These are phyloP conservation scores for Cucurbita pepo DNA, from an alignment of 306 rosid species.

Conservation along the genomic window DNA sequence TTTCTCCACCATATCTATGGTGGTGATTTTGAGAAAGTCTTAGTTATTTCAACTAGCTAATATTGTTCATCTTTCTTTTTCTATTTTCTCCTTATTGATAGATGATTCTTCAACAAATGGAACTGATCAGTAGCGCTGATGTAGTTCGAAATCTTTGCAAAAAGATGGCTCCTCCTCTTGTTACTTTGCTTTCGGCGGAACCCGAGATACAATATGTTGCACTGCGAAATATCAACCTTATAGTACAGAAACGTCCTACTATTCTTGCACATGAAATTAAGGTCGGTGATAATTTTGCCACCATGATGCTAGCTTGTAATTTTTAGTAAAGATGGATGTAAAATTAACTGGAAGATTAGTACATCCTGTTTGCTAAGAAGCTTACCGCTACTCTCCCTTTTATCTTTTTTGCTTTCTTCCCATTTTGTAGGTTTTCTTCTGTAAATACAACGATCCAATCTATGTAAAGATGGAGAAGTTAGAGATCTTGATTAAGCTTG, in stretches of 20 bases:
- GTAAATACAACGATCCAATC: conserved; percentile 98
- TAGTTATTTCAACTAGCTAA: not conserved
- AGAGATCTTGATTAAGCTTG: conserved; percentile 98
- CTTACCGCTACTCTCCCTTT: not conserved
- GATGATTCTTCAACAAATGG: conserved; percentile 99
- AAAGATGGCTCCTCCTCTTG: conserved; percentile 99
- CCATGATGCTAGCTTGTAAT: conserved; percentile 4
- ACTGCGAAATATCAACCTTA: conserved; percentile 88
- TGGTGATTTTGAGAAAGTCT: not conserved
- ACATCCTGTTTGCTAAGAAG: not conserved
- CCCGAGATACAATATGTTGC: conserved; percentile 99
- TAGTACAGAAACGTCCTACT: conserved; percentile 94
- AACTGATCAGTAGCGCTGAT: conserved; percentile 89
- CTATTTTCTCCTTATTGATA: conserved; percentile 21
- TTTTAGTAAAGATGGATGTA: not conserved
- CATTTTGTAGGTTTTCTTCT: conserved; percentile 71
- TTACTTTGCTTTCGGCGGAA: conserved; percentile 93
- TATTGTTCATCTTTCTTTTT: not conserved
- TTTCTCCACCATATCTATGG: conserved; percentile 5
- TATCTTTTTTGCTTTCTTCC: not conserved
- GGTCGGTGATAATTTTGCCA: conserved; percentile 29
- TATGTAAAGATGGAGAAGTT: conserved; percentile 97
- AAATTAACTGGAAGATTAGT: not conserved
- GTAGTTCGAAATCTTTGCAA: conserved; percentile 97
- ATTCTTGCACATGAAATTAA: conserved; percentile 99